Base-by-base conservation (phyloP, 495 filamentous ascomycete genomes). In the Trichodelitschia bisporula region DNA sequence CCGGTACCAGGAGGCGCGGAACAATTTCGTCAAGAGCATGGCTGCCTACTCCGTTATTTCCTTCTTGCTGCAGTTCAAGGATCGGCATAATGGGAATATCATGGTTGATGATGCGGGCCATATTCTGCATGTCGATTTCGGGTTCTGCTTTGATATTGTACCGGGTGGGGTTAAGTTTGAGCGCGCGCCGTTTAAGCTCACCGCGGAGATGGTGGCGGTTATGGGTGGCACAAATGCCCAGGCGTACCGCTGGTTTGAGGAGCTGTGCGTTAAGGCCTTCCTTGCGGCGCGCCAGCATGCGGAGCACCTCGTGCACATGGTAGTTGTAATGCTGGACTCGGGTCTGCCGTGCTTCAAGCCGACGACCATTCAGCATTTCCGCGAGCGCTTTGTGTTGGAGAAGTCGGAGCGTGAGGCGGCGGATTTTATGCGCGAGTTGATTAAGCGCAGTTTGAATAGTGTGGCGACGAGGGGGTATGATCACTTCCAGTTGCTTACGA, bases 1-100 rank as follows among this genome's bases (percentile, higher is more conserved):
- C 25, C 65, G 65, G 27, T 99, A 92, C 58, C 89, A 99, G 49
- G 73, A 91, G 45, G 89, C 89, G 2, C 69, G 89, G 23, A 86
- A 69, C 47, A 92, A 93, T 45, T 99, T 99, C 41, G 82, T 99
- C 43, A 95, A 95, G 61, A 91, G 79, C 54, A 95, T 99, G 89
- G 89, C 89, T 2, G 86, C 84, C n/a, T 95, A 99, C 51, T 91
- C 79, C n/a, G 71, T 95, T 35, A 93, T 95, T 31, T 86, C 79
- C 0, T 95, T 89, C 51, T 59, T 99, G 4, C 57, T 99, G 17
- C 90, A 99, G 44, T 92, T 99, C 68, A 99, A 99, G 51, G 89
- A 99, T 49, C 69, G 89, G 3, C 89, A 99, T 51, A 99, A 99
- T 47, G 89, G 89, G 25, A 99, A 99, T 53, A 95, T 99, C 56